These are phyloP conservation scores for Xylariaceae sp. DNA, from an alignment of 2,329 filamentous ascomycete species.

Conservation along the genomic window DNA sequence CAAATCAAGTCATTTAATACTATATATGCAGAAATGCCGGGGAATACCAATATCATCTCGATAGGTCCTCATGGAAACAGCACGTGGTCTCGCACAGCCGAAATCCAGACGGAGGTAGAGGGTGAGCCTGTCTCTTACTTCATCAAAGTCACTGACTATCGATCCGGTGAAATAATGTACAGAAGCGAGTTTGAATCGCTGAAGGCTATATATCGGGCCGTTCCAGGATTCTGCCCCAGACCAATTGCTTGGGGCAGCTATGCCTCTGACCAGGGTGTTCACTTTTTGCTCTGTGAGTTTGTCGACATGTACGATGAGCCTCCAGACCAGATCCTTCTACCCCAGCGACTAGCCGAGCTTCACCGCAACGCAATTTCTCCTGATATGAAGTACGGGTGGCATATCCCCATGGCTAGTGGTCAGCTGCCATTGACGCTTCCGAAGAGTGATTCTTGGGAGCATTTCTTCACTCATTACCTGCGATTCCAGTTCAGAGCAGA, in stretches of 20 bases:
- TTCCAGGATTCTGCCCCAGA: conserved; percentile 5
- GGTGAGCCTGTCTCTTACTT: conserved; percentile 6
- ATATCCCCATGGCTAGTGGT: conserved; percentile 1
- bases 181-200: conserved; percentile 7
- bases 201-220: conserved; percentile 1
- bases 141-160: conserved; percentile 6
- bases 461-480: conserved; percentile 1
- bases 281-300: background rate
- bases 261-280: background rate
- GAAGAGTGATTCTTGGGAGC: conserved; percentile 3
- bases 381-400: conserved; percentile 2
- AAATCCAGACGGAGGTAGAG: conserved; percentile 3
- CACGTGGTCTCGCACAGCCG: conserved; percentile 5
- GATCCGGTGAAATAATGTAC: conserved; percentile 7
- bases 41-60: conserved; percentile 20
- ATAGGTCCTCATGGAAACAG: conserved; percentile 5
- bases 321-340: conserved; percentile 1
- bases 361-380: conserved; percentile 1
- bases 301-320: conserved; percentile 1
- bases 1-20: too few relatives aligned
- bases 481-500: conserved; percentile 2
- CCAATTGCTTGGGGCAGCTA: conserved; percentile 1
- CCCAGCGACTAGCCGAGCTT: background rate
- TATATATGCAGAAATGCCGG: conserved; percentile 34
- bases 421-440: background rate